Evolutionary conservation across 2,329 filamentous ascomycete genomes (phyloP).

Genomic region (Cordyceps sp.): DNA sequence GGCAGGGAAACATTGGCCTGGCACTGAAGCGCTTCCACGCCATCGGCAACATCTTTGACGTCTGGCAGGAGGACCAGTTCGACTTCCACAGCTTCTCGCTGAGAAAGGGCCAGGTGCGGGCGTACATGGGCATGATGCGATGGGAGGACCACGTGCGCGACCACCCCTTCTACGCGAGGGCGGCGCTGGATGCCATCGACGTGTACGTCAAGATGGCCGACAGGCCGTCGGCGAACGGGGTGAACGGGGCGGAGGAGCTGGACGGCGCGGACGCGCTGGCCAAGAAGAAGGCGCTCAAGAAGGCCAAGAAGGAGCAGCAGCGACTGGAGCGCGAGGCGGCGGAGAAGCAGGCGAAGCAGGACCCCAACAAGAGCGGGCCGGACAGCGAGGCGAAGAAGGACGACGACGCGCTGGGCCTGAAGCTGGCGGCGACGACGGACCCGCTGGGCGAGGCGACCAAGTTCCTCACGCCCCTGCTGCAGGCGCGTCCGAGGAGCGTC

Average conservation of each 20-base stretch:
- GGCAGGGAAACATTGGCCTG: constrained; percentile 66
- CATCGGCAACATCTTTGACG: constrained; percentile 83
- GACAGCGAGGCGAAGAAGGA: constrained; percentile 68
- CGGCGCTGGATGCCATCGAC: constrained; percentile 65
- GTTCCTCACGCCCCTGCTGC: constrained; percentile 65
- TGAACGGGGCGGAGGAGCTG: constrained; percentile 36
- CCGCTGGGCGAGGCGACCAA: constrained; percentile 79
- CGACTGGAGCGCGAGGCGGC: constrained; percentile 58
- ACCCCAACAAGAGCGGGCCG: constrained; percentile 65
- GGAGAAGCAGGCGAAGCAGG: constrained; percentile 62
- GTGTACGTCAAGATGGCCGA: constrained; percentile 71
- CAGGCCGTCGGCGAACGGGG: constrained; percentile 48
- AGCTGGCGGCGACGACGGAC: constrained; percentile 64
- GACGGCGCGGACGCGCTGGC: constrained; percentile 45
- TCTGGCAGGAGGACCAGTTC: constrained; percentile 97
- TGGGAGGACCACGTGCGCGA: constrained; percentile 89
- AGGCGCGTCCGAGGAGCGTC: constrained; percentile 66
- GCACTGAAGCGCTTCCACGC: constrained; percentile 86
- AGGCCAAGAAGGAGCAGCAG: constrained; percentile 61
- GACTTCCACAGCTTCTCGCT: constrained; percentile 97
- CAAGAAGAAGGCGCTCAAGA: constrained; percentile 77
- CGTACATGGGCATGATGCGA: constrained; percentile 88
- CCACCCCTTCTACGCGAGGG: constrained; percentile 82
- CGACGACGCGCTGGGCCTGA: constrained; percentile 68
- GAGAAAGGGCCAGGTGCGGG: constrained; percentile 87